Percentiles rank a stretch among this genome's conserved stretches.
These are phyloP conservation scores for Penicillium verrucosum DNA, from an alignment of 2,329 filamentous ascomycete species.

Conservation along the genomic window DNA sequence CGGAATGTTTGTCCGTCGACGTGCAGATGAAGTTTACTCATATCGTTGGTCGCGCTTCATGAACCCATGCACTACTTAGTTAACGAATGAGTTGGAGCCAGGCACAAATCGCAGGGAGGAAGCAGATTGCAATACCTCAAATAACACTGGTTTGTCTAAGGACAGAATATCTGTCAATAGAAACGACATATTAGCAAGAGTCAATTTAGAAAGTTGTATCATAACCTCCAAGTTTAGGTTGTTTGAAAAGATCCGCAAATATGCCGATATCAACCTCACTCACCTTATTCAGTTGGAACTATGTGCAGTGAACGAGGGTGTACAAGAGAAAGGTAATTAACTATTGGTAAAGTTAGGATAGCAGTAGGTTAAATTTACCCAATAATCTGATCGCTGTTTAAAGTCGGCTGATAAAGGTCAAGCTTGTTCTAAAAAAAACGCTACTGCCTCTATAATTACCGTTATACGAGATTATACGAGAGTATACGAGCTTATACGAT, in stretches of 20 bases:
- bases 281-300: neutral
- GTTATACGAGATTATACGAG: neutral
- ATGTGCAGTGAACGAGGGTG: neutral
- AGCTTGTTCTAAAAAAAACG: neutral
- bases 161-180: neutral
- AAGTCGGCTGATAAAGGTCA: neutral
- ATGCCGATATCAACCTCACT: neutral
- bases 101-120: neutral
- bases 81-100: neutral
- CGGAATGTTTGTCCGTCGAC: slow-evolving; percentile 85
- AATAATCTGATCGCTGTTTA: neutral
- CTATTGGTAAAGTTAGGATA: neutral
- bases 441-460: neutral
- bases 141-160: neutral
- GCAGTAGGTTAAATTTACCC: neutral
- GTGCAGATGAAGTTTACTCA: slow-evolving; percentile 59
- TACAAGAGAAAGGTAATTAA: neutral
- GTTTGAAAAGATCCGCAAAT: neutral
- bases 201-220: neutral
- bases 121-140: neutral
- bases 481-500: neutral
- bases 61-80: too few species aligned
- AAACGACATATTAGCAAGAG: neutral
- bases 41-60: neutral
- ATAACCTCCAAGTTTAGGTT: neutral